A percentile compares a stretch with the other conserved stretches of the same genome.
These are phyloP conservation scores for Rachicladosporium sp. DNA, from an alignment of 2,329 filamentous ascomycete species.

Conservation along the genomic window DNA sequence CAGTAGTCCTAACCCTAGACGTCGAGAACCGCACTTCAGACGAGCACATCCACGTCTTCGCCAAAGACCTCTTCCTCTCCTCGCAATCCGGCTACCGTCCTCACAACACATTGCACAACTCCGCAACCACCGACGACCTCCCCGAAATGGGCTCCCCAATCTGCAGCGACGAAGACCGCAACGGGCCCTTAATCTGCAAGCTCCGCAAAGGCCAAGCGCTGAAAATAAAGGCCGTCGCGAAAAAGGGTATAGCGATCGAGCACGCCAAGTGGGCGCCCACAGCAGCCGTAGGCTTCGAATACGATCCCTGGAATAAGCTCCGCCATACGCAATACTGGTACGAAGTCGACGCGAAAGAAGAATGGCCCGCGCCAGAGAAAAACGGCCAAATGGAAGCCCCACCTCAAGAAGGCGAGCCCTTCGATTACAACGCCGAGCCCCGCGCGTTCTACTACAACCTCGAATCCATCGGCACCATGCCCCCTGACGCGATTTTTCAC, in stretches of 20 bases:
- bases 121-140: slow-evolving; percentile 56
- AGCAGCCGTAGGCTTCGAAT: slow-evolving; percentile 88
- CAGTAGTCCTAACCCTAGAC: slow-evolving; percentile 70
- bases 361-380: slow-evolving; percentile 24
- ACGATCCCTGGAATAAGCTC: slow-evolving; percentile 94
- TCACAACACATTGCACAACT: slow-evolving; percentile 82
- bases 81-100: slow-evolving; percentile 50
- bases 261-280: slow-evolving; percentile 97
- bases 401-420: slow-evolving; percentile 67
- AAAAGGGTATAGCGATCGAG: slow-evolving; percentile 98
- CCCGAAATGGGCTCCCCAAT: slow-evolving; percentile 54
- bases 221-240: slow-evolving; percentile 81
- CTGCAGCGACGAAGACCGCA: slow-evolving; percentile 67
- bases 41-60: slow-evolving; percentile 87
- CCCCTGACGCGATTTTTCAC: slow-evolving; percentile 80
- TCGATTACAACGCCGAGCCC: slow-evolving; percentile 82
- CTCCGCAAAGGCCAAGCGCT: slow-evolving; percentile 81
- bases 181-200: slow-evolving; percentile 81
- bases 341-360: slow-evolving; percentile 52
- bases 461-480: slow-evolving; percentile 75
- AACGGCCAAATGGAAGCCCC: slow-evolving; percentile 72
- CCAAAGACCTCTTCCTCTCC: slow-evolving; percentile 66
- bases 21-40: slow-evolving; percentile 59
- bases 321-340: slow-evolving; percentile 91
- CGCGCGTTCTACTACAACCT: slow-evolving; percentile 80